phyloP scores from a whole-genome alignment of 129 eudicot genomes.

The Smallanthus sonchifolius region DNA sequence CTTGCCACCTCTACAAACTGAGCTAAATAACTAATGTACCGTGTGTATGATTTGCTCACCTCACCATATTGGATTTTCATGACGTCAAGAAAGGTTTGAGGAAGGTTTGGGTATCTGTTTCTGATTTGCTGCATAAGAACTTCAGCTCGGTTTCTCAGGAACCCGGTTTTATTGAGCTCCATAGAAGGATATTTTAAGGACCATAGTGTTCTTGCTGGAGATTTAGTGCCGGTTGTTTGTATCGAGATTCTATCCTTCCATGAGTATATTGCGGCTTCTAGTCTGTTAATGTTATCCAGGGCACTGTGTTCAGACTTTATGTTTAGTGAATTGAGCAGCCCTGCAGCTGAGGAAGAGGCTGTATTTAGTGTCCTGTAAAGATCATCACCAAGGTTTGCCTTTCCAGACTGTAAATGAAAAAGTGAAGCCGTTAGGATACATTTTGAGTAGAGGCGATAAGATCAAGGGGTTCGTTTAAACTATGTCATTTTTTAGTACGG shows the following conservation, averaged over 20 bases:
- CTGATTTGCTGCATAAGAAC: conserved; percentile 56
- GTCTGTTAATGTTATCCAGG: conserved; percentile 62
- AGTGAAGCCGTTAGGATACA: background rate
- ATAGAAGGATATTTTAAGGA: conserved; percentile 69
- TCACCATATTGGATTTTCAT: conserved; percentile 74
- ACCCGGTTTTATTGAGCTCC: conserved; percentile 55
- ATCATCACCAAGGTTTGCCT: conserved; percentile 76
- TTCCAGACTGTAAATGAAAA: conserved; percentile 47
- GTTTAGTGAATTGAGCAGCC: conserved; percentile 52
- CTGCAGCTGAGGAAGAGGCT: conserved; percentile 41
- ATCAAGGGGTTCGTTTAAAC: background rate
- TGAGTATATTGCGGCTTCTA: conserved; percentile 67
- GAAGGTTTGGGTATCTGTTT: conserved; percentile 71
- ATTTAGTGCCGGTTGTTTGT: conserved; percentile 32
- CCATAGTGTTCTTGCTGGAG: conserved; percentile 73
- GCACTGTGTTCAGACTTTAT: conserved; percentile 74
- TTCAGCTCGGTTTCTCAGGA: conserved; percentile 45
- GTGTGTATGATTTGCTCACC: conserved; percentile 43
- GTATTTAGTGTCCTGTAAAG: conserved; percentile 53
- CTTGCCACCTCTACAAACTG: background rate
- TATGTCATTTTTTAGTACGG: background rate
- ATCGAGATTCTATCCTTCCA: conserved; percentile 69
- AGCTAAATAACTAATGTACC: background rate
- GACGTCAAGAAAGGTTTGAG: conserved; percentile 80
- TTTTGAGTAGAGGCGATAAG: background rate